Evolutionary conservation across 2,329 filamentous ascomycete species (phyloP), one percentile per base, ranked within the genome.

Genomic region (Ascochyta rabiei): DNA sequence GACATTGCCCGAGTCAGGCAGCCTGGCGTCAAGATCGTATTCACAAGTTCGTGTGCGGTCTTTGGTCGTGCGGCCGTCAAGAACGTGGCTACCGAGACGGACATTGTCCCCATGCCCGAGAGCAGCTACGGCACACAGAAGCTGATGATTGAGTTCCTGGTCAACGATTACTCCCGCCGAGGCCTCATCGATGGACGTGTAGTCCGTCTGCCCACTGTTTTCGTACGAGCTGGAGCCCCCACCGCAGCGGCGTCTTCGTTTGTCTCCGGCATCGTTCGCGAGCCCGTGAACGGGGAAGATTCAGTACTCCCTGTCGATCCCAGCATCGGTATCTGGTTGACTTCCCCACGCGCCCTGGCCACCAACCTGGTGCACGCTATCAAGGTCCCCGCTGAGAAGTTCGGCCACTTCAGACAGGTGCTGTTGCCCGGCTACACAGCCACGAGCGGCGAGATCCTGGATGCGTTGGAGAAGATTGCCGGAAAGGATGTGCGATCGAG

Each of bases 51-150:
- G 34, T 84, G 86, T 58, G 86, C 86, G 26, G 84, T 88, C 7
- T 88, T 84, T 66, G 86, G 86, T 0, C 80, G 81, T 37, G 83
- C 83, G 1, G 76, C 86, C 12, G 84, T 82, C 0, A 54, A 66
- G 28, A 64, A 69, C n/a, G 58, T 71, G 5, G 71, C 72, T 3
- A 73, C 65, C 3, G 72, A 74, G 53, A 69, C 62, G n/a, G 64
- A 73, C 33, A 68, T 80, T 8, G 81, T 87, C 3, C 83, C 85
- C 3, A 86, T 84, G 33, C 86, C 86, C 0, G 81, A 86, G 66
- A 82, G 81, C 34, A 86, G 83, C 13, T 88, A 88, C 67, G 86
- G 86, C 30, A 80, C 83, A 5, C 83, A 86, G 71, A 88, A 88
- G 71, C 76, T 87, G 56, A 81, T 86, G 70, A 83, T 81, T 53